Conservation (phyloP, 2,329 filamentous ascomycete species). For the Penicillium sp. region DNA sequence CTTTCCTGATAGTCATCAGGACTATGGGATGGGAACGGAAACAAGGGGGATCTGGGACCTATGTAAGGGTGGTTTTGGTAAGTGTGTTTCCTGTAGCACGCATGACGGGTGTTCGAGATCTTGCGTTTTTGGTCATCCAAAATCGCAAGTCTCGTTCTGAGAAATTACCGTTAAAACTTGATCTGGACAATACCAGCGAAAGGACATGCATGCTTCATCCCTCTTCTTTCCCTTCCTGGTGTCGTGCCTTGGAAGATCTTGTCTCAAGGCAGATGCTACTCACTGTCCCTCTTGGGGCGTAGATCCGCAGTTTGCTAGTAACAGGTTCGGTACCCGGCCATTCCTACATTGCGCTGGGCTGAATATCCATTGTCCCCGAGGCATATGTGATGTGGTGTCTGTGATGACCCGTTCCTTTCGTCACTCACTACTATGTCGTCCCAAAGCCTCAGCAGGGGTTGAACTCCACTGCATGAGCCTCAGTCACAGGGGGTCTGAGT, state of each 20-base stretch:
- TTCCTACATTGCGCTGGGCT: neutral
- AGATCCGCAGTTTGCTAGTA: constrained; percentile 18
- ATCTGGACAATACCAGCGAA: constrained; percentile 98
- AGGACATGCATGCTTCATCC: constrained; percentile 55
- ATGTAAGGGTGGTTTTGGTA: constrained; percentile 7
- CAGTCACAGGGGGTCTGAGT: neutral
- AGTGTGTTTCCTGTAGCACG: constrained; percentile 17
- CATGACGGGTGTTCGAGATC: constrained; percentile 28
- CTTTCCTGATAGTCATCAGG: neutral
- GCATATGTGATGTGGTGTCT: neutral
- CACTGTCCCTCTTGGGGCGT: constrained; percentile 9
- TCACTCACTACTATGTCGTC: neutral
- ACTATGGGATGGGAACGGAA: neutral
- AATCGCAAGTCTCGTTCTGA: constrained; percentile 43
- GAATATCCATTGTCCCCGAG: neutral
- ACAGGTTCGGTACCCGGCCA: neutral
- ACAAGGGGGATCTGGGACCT: neutral
- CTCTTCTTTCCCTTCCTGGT: constrained; percentile 7
- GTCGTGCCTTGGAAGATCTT: constrained; percentile 3
- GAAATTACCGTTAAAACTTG: constrained; percentile 91
- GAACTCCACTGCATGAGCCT: neutral
- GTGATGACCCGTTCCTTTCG: neutral
- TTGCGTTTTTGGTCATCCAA: constrained; percentile 8
- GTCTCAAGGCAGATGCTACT: constrained; percentile 15
- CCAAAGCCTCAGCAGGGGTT: neutral